Percentiles rank a stretch among this genome's conserved stretches.
Conservation (phyloP, 306 rosid genomes). For the Acacia crassicarpa region DNA sequence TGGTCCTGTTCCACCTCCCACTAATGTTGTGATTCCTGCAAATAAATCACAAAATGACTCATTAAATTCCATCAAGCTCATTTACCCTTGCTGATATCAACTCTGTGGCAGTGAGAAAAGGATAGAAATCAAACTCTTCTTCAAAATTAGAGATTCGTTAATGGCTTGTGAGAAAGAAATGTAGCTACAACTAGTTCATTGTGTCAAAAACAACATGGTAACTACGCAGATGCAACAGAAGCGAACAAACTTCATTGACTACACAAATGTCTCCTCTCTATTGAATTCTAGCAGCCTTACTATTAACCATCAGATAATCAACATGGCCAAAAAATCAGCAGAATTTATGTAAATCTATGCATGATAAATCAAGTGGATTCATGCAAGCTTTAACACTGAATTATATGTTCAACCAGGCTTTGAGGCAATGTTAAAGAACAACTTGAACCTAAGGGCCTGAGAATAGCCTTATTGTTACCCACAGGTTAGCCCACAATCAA, state of each 20-base stretch:
- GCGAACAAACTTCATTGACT: not conserved
- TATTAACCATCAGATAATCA: not conserved
- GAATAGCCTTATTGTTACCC: not conserved
- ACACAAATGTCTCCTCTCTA: not conserved
- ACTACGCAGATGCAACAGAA: not conserved
- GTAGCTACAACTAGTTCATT: not conserved
- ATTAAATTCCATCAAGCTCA: conserved; percentile 19
- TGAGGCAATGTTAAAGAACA: not conserved
- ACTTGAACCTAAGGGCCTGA: not conserved
- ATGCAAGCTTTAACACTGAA: not conserved
- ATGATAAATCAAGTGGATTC: too few relatives aligned
- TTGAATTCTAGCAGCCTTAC: not conserved
- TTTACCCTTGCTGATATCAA: not conserved
- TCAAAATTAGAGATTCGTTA: not conserved
- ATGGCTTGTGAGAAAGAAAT: not conserved
- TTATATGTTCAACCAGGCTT: not conserved
- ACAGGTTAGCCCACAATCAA: not conserved
- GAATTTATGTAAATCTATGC: not conserved
- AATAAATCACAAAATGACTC: conserved; percentile 28
- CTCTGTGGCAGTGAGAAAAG: not conserved
- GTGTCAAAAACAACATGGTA: not conserved
- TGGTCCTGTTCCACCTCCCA: conserved; percentile 99
- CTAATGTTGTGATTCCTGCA: conserved; percentile 83
- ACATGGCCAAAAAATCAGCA: not conserved
- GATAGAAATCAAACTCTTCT: not conserved